A percentile compares a stretch with the other conserved stretches of the same genome.
These are phyloP conservation scores for Ganoderma lingzhi DNA, from an alignment of 1,284 basidiomycete genomes.

Conservation along the genomic window DNA sequence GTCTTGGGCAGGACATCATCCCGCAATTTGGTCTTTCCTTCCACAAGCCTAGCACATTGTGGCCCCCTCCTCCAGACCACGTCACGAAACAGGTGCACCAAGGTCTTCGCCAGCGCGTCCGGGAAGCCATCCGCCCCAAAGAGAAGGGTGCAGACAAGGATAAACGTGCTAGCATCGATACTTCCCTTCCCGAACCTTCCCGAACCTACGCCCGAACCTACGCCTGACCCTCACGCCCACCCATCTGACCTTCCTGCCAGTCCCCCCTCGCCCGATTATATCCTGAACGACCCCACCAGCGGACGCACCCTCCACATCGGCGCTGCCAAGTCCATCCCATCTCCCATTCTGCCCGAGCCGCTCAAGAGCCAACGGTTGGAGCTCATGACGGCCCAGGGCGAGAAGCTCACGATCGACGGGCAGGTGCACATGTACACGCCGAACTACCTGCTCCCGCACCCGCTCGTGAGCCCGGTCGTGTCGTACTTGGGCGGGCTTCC, in stretches of 20 bases:
- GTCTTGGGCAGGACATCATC: conserved; percentile 70
- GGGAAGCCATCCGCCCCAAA: conserved; percentile 57
- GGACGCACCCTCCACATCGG: conserved; percentile 47
- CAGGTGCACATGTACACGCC: conserved; percentile 93
- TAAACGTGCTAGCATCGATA: background rate
- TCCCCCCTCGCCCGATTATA: conserved; percentile 21
- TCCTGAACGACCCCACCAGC: conserved; percentile 17
- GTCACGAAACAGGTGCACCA: conserved; percentile 70
- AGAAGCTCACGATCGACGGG: conserved; percentile 61
- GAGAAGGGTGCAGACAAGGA: conserved; percentile 20
- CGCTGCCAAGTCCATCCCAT: conserved; percentile 53
- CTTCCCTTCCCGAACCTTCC: background rate
- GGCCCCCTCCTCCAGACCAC: conserved; percentile 90
- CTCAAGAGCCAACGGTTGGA: conserved; percentile 53
- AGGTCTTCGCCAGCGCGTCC: conserved; percentile 68
- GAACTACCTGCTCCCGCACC: conserved; percentile 86
- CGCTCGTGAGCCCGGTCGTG: conserved; percentile 85
- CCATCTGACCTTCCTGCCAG: conserved; percentile 11
- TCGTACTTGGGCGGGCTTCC: conserved; percentile 93
- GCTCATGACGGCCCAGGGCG: conserved; percentile 54
- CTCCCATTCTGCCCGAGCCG: conserved; percentile 31
- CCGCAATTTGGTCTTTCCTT: conserved; percentile 71
- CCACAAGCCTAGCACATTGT: conserved; percentile 88
- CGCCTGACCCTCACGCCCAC: background rate
- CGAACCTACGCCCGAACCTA: background rate